Percentiles rank a stretch among this genome's conserved stretches.
phyloP scores from a whole-genome alignment of 192 early-diverging fungal genomes.

The Linderina pennispora region DNA sequence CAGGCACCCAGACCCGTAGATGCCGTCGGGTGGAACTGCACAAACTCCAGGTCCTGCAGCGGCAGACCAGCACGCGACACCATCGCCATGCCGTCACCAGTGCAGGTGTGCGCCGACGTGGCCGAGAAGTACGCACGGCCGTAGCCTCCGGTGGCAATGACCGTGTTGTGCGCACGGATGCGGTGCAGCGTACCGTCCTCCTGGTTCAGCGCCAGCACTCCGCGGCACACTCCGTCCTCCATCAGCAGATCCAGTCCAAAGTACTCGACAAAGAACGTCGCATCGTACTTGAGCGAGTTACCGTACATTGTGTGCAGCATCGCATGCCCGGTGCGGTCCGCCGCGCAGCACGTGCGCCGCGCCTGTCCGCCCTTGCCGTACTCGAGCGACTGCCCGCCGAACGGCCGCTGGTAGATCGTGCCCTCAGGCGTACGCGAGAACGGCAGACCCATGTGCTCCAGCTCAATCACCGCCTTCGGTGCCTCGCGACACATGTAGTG shows the following conservation, averaged over 20 bases:
- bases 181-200: conserved; percentile 98
- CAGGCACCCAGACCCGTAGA: conserved; percentile 95
- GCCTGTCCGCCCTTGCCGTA: conserved; percentile 98
- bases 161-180: conserved; percentile 95
- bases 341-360: conserved; percentile 94
- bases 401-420: conserved; percentile 98
- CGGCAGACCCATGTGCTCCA: conserved; percentile 97
- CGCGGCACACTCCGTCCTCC: conserved; percentile 96
- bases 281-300: conserved; percentile 91
- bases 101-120: conserved; percentile 97
- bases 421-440: conserved; percentile 98
- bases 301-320: conserved; percentile 98
- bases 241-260: conserved; percentile 98
- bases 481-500: conserved; percentile 99
- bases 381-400: conserved; percentile 96
- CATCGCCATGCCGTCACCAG: conserved; percentile 99
- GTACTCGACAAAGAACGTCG: conserved; percentile 98
- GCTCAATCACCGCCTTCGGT: conserved; percentile 88
- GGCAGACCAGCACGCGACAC: conserved; percentile 94
- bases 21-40: conserved; percentile 99
- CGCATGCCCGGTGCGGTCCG: conserved; percentile 97
- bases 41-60: conserved; percentile 97
- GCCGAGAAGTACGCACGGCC: conserved; percentile 98
- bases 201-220: conserved; percentile 94
- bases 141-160: conserved; percentile 98